phyloP scores from a whole-genome alignment of 768 basidiomycete genomes.

The Lactarius quietus region DNA sequence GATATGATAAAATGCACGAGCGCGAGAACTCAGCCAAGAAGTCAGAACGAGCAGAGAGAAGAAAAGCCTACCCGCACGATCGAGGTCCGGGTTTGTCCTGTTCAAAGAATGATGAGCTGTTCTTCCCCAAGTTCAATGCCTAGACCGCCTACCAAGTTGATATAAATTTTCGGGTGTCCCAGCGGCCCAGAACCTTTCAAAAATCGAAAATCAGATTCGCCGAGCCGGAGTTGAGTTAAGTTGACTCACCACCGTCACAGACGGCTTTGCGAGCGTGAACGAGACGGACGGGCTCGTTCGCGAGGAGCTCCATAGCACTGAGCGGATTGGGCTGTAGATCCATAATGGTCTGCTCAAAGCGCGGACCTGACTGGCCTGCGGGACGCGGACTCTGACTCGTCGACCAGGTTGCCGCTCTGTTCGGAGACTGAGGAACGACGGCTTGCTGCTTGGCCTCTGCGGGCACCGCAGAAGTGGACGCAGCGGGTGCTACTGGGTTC shows the following conservation, averaged over 20 bases:
- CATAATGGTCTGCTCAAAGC: constrained; percentile 91
- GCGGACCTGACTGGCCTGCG: constrained; percentile 54
- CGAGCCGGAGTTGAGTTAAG: neutral
- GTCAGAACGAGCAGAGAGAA: constrained; percentile 19
- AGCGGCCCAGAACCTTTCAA: constrained; percentile 82
- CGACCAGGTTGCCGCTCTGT: constrained; percentile 81
- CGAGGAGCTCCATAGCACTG: constrained; percentile 88
- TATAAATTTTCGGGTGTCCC: constrained; percentile 95
- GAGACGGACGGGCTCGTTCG: constrained; percentile 78
- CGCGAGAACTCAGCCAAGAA: neutral
- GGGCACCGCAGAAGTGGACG: constrained; percentile 26
- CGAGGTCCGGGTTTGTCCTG: constrained; percentile 87
- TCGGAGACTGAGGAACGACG: constrained; percentile 69
- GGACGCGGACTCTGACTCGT: constrained; percentile 74
- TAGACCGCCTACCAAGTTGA: constrained; percentile 73
- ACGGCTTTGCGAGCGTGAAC: constrained; percentile 81
- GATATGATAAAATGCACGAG: constrained; percentile 19
- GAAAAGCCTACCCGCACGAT: constrained; percentile 78
- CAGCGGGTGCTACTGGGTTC: constrained; percentile 13
- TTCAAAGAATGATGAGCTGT: constrained; percentile 15
- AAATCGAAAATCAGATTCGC: neutral
- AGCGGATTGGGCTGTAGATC: constrained; percentile 84
- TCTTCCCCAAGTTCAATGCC: neutral
- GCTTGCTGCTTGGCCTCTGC: constrained; percentile 28
- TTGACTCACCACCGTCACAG: constrained; percentile 88